Conservation (phyloP, 2,329 filamentous ascomycete species). For the Zymoseptoria passerinii region DNA sequence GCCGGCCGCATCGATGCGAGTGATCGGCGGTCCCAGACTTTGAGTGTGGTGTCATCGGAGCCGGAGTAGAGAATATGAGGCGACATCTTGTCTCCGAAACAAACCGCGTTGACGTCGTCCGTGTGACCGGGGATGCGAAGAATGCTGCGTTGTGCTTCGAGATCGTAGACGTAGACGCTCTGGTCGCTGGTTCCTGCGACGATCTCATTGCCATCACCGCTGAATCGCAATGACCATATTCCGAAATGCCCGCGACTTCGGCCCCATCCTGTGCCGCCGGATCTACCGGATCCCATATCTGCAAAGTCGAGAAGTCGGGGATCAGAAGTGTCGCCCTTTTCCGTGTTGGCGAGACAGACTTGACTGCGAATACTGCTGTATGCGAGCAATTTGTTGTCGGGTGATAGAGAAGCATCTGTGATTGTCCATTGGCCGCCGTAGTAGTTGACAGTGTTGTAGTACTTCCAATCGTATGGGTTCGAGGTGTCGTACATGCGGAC, state of each 20-base stretch:
- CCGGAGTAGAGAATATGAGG: conserved; percentile 95
- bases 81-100: conserved; percentile 79
- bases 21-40: conserved; percentile 85
- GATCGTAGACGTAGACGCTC: conserved; percentile 83
- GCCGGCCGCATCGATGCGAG: conserved; percentile 55
- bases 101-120: conserved; percentile 92
- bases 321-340: conserved; percentile 71
- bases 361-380: conserved; percentile 82
- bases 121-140: conserved; percentile 70
- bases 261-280: conserved; percentile 21
- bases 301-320: conserved; percentile 71
- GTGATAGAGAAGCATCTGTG: conserved; percentile 83
- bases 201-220: conserved; percentile 80
- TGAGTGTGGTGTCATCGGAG: conserved; percentile 86
- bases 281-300: conserved; percentile 35
- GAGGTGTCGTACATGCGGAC: conserved; percentile 97
- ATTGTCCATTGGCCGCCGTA: conserved; percentile 91
- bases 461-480: conserved; percentile 89
- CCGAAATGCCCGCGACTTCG: conserved; percentile 26
- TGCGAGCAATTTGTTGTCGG: conserved; percentile 84
- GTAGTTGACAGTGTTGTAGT: conserved; percentile 92
- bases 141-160: conserved; percentile 68
- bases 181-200: conserved; percentile 77
- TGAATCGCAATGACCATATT: conserved; percentile 85
- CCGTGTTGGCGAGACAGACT: conserved; percentile 80